Evolutionary conservation across 2,329 filamentous ascomycete genomes (phyloP).

Genomic region (Colletotrichum horii): DNA sequence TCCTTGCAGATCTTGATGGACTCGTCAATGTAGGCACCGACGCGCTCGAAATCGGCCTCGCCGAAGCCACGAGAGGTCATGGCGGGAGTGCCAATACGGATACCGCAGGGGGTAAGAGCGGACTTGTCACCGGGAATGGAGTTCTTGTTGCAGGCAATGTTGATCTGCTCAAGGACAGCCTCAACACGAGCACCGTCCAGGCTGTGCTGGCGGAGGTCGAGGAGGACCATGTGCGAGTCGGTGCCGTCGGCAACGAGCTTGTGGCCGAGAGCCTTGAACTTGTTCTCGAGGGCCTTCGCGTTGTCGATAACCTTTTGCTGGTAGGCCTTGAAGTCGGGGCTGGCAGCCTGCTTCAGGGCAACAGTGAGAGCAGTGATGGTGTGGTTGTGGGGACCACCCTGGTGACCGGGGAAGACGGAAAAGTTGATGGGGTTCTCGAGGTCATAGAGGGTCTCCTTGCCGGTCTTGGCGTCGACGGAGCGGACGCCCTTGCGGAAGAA

Average conservation of each 20-base stretch:
- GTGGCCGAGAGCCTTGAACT: slow-evolving; percentile 87
- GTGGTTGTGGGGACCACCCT: slow-evolving; percentile 99
- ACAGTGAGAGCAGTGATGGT: slow-evolving; percentile 97
- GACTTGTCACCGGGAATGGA: slow-evolving; percentile 97
- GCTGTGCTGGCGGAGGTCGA: slow-evolving; percentile 86
- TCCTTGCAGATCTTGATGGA: slow-evolving; percentile 90
- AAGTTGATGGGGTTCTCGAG: slow-evolving; percentile 97
- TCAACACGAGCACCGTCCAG: slow-evolving; percentile 96
- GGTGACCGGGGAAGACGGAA: slow-evolving; percentile 98
- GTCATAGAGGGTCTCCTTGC: slow-evolving; percentile 89
- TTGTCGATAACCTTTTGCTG: slow-evolving; percentile 92
- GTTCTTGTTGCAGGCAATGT: slow-evolving; percentile 99
- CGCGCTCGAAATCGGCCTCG: slow-evolving; percentile 88
- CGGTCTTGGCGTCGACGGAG: slow-evolving; percentile 86
- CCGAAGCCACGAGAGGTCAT: slow-evolving; percentile 98
- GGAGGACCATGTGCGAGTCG: slow-evolving; percentile 95
- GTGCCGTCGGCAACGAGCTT: slow-evolving; percentile 95
- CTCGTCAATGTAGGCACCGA: slow-evolving; percentile 87
- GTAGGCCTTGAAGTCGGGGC: slow-evolving; percentile 90
- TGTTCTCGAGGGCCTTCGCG: slow-evolving; percentile 86
- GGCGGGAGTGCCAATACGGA: slow-evolving; percentile 95
- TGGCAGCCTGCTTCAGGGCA: slow-evolving; percentile 91
- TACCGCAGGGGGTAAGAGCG: slow-evolving; percentile 89
- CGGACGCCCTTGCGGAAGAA: slow-evolving; percentile 99
- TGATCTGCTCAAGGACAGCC: slow-evolving; percentile 94